Evolutionary conservation across 148 eudicot species (phyloP), one percentile per base, ranked within the genome.

Genomic region (Rhododendron ovatum): DNA sequence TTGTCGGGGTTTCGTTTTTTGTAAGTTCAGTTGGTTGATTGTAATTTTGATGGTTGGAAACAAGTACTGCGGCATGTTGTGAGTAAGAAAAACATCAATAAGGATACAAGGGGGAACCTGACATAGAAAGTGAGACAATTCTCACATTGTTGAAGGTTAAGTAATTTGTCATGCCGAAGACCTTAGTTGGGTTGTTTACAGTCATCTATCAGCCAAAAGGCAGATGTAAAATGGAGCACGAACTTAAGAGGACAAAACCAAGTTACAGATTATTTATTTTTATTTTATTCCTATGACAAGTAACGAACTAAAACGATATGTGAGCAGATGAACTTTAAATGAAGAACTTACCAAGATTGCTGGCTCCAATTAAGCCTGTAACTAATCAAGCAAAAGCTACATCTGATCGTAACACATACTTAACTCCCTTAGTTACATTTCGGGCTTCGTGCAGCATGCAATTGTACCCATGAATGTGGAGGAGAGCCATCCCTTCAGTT

Each of bases 381-480:
- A 65, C 33, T 81, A 48, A 74, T 92, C 91, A 92, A 78, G 94
- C 98, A 82, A 96, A 96, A 87, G 87, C 93, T 78, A 97, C 98
- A 90, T 97, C 99, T 11, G 99, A 97, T 78, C 99, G 94, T 86
- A 97, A 88, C 3, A 97, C 91, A 87, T 97, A 97, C 91, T 97
- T 97, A 85, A 94, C 87, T 81, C 99, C 99, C 85, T 94, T 94
- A 24, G 88, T 89, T 80, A 97, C 98, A 87, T 91, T 93, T 48
- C 95, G 92, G 53, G 98, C 96, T 92, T 97, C 99, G 87, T 97
- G 99, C 86, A 97, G 81, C 99, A 97, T 96, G 88, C 99, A 95
- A 84, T 92, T 94, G 41, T 90, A 92, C 35, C 99, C 99, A 85
- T 97, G 99, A 67, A 97, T 91, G 89, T 97, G 98, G 82, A 97